Evolutionary conservation across 345 rosid genomes (phyloP).

Genomic region (Triadica sebifera): DNA sequence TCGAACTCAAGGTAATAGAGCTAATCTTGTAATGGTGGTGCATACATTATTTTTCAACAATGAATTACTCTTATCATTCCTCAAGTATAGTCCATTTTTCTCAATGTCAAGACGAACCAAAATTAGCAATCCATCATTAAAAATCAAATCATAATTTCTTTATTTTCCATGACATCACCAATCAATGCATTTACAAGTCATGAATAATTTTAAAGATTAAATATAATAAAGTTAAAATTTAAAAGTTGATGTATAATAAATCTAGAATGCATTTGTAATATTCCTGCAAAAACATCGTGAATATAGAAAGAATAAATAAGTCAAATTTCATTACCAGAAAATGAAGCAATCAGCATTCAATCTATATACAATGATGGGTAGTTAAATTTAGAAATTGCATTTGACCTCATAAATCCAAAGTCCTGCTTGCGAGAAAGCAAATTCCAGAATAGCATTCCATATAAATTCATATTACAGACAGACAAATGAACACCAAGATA

Average conservation of each 20-base stretch:
- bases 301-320: not conserved
- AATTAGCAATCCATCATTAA: not conserved
- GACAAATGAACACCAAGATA: not conserved
- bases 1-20: not conserved
- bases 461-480: not conserved
- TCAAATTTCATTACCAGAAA: not conserved
- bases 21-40: no score
- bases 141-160: not conserved
- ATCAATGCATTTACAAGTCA: not conserved
- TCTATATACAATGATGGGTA: not conserved
- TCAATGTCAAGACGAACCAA: not conserved
- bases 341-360: not conserved
- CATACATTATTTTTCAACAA: no score
- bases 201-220: not conserved
- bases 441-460: conserved; percentile 1
- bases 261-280: not conserved
- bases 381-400: not conserved
- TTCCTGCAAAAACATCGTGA: not conserved
- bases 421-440: not conserved
- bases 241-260: not conserved
- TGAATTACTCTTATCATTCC: not conserved
- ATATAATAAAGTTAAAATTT: not conserved
- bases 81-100: not conserved
- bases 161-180: not conserved
- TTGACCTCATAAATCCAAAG: not conserved